phyloP scores from a whole-genome alignment of 108 stramenopile species.

The Pseudonitzschia delicatissima region DNA sequence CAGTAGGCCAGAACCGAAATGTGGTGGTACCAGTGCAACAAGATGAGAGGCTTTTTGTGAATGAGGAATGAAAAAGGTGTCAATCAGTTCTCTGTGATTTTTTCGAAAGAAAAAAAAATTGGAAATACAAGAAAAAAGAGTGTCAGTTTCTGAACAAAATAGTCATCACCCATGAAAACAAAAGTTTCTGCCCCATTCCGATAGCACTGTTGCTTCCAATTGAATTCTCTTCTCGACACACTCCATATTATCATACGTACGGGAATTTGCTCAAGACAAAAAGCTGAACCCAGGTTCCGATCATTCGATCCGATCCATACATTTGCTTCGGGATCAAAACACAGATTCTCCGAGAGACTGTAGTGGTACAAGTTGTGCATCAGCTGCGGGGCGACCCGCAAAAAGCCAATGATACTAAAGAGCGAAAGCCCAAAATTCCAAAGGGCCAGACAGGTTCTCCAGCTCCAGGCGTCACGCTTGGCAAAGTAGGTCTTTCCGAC shows the following conservation, averaged over 20 bases:
- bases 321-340: conserved; percentile 50
- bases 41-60: conserved; percentile 93
- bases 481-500: conserved; percentile 34
- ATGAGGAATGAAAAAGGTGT: conserved; percentile 97
- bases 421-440: conserved; percentile 90
- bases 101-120: no score
- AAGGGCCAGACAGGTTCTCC: conserved; percentile 56
- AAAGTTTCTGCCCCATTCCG: no score
- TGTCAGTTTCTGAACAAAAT: no score
- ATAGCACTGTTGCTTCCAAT: no score
- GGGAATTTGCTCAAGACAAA: conserved; percentile 93
- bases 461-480: conserved; percentile 56
- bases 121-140: no score
- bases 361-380: conserved; percentile 68
- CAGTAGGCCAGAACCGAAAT: conserved; percentile 95
- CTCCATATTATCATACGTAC: conserved; percentile 49
- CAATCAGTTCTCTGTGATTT: conserved; percentile 81
- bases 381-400: conserved; percentile 87
- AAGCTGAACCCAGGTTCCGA: conserved; percentile 86
- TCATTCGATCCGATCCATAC: background rate
- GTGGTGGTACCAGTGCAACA: conserved; percentile 99
- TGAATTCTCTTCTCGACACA: no score
- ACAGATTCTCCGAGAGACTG: conserved; percentile 67
- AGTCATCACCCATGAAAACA: no score
- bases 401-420: conserved; percentile 85